These are phyloP conservation scores for Pyrenophora seminiperda DNA, from an alignment of 2,329 filamentous ascomycete genomes.

Conservation along the genomic window DNA sequence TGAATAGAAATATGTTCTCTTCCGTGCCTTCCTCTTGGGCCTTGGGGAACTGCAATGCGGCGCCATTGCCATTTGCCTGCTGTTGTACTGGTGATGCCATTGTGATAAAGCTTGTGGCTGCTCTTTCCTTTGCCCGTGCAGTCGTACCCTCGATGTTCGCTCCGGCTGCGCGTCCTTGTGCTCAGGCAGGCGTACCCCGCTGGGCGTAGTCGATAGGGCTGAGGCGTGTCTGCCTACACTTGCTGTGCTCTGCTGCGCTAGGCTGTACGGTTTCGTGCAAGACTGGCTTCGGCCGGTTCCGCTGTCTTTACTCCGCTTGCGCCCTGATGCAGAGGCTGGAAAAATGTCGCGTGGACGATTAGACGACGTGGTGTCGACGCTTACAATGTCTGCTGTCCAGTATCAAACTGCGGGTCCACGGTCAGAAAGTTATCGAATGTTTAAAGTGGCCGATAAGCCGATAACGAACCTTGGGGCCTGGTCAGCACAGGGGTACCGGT, in stretches of 20 bases:
- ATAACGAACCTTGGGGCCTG: slow-evolving; percentile 37
- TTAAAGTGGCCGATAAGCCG: slow-evolving; percentile 41
- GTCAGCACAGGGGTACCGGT: slow-evolving; percentile 2
- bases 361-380: background rate
- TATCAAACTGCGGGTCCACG: slow-evolving; percentile 15
- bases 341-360: slow-evolving; percentile 1
- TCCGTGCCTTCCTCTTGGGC: slow-evolving; percentile 38
- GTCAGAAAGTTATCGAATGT: slow-evolving; percentile 35
- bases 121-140: background rate
- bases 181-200: slow-evolving; percentile 14
- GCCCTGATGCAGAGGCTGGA: background rate
- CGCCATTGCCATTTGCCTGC: slow-evolving; percentile 41
- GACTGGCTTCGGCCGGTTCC: slow-evolving; percentile 2
- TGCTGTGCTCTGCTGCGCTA: slow-evolving; percentile 7
- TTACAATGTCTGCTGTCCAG: slow-evolving; percentile 11
- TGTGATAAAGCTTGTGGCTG: slow-evolving; percentile 8
- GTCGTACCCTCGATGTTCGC: background rate
- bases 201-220: slow-evolving; percentile 5
- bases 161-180: background rate
- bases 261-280: slow-evolving; percentile 10
- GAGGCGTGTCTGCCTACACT: slow-evolving; percentile 8
- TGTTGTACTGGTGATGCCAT: slow-evolving; percentile 37
- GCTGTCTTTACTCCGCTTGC: background rate
- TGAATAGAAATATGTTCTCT: slow-evolving; percentile 62
- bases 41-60: slow-evolving; percentile 26